A percentile compares a stretch with the other conserved stretches of the same genome.
phyloP scores from a whole-genome alignment of 2,329 filamentous ascomycete species.

The Hirsutella thompsonii region DNA sequence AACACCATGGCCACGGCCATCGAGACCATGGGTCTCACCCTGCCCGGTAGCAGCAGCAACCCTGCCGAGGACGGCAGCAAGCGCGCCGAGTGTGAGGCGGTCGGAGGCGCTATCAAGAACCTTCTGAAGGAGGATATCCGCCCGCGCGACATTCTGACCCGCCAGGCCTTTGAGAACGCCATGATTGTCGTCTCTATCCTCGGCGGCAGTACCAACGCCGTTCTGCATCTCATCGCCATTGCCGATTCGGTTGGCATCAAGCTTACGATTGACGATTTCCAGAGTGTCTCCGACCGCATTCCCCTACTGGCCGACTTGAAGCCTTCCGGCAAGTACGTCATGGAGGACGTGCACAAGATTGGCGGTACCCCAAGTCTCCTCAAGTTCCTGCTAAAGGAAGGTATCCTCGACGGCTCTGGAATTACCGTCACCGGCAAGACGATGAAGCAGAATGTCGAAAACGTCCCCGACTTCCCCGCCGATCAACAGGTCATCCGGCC shows the following conservation, averaged over 20 bases:
- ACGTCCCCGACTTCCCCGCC: conserved; percentile 59
- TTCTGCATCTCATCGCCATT: conserved; percentile 74
- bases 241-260: conserved; percentile 71
- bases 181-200: conserved; percentile 76
- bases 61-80: conserved; percentile 65
- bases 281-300: conserved; percentile 64
- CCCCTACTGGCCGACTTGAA: conserved; percentile 75
- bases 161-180: conserved; percentile 71
- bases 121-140: conserved; percentile 65
- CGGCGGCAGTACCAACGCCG: conserved; percentile 75
- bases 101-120: conserved; percentile 62
- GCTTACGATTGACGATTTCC: conserved; percentile 78
- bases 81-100: conserved; percentile 55
- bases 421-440: conserved; percentile 85
- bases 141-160: conserved; percentile 66
- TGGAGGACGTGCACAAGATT: conserved; percentile 73
- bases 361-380: conserved; percentile 79
- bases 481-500: conserved; percentile 75
- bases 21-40: conserved; percentile 77
- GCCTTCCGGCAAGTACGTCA: conserved; percentile 77
- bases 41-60: conserved; percentile 72
- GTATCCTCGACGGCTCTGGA: conserved; percentile 66
- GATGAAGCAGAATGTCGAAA: conserved; percentile 69
- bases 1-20: conserved; percentile 90
- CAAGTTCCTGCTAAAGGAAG: conserved; percentile 75